Conservation (phyloP, 352 stramenopile genomes). For the Globisporangium paroecandrum region DNA sequence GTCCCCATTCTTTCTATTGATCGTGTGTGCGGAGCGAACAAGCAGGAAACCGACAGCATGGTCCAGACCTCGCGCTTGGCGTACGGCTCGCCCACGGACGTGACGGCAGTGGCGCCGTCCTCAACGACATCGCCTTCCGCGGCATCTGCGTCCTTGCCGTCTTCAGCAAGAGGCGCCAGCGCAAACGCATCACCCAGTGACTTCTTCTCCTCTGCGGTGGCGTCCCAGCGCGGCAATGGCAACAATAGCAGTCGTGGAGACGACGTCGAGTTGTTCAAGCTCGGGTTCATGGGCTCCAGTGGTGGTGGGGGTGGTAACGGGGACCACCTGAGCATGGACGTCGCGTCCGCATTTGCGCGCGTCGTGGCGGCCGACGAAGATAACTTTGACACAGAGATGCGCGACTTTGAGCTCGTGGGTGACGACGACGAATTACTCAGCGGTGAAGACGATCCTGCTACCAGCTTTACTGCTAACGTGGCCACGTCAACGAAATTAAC, state of each 20-base stretch:
- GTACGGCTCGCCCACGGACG: conserved; percentile 8
- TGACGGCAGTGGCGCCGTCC: background rate
- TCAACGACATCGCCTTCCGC: background rate
- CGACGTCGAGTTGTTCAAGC: background rate
- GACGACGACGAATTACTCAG: background rate
- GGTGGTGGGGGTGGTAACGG: conserved; percentile 11
- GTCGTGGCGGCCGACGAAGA: conserved; percentile 16
- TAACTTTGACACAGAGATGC: conserved; percentile 19
- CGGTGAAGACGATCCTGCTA: background rate
- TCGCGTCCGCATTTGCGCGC: conserved; percentile 16
- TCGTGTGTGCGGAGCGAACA: background rate
- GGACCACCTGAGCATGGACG: conserved; percentile 16
- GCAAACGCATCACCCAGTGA: background rate
- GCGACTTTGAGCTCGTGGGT: conserved; percentile 8
- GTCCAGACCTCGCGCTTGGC: background rate
- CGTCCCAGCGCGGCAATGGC: background rate
- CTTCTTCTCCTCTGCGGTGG: background rate
- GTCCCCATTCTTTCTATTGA: background rate
- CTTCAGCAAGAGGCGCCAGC: background rate
- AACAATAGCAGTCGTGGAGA: conserved; percentile 1
- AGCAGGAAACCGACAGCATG: background rate
- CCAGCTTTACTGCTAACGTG: background rate
- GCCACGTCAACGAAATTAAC: background rate
- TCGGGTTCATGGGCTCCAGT: conserved; percentile 5
- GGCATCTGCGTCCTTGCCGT: background rate